Percentiles rank a stretch among this genome's conserved stretches.
Conservation (phyloP, 441 rosid genomes). For the Adansonia grandidieri region DNA sequence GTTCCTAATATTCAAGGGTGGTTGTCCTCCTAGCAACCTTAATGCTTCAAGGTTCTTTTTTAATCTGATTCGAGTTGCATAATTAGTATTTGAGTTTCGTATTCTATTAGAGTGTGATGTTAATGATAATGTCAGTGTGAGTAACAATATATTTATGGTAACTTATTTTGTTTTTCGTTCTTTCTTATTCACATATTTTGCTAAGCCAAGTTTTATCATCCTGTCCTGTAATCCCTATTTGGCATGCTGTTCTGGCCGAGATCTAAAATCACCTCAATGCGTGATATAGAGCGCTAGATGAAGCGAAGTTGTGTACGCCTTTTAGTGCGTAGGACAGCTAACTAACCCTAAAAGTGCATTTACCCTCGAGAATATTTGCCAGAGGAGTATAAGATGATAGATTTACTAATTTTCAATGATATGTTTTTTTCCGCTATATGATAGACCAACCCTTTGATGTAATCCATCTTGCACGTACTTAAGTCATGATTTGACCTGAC, state of each 20-base stretch:
- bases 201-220: conserved; percentile 16
- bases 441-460: neutral
- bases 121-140: conserved; percentile 17
- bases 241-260: neutral
- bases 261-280: conserved; percentile 21
- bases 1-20: no score
- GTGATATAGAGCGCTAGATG: neutral
- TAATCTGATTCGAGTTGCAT: neutral
- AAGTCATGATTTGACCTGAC: conserved; percentile 14
- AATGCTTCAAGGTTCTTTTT: conserved; percentile 21
- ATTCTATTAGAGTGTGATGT: conserved; percentile 4
- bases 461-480: conserved; percentile 1
- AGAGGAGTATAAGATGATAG: conserved; percentile 10
- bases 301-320: neutral
- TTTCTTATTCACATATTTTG: conserved; percentile 17
- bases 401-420: conserved; percentile 2
- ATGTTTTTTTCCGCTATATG: conserved; percentile 11
- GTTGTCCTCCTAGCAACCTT: neutral
- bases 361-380: conserved; percentile 19
- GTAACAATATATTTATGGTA: conserved; percentile 24
- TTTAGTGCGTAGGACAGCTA: neutral
- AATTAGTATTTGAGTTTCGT: conserved; percentile 7
- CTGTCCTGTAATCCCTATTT: conserved; percentile 28
- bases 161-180: neutral
- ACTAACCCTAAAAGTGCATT: conserved; percentile 27